phyloP scores from a whole-genome alignment of 768 basidiomycete species.

The Neoboletus subvelutipes region DNA sequence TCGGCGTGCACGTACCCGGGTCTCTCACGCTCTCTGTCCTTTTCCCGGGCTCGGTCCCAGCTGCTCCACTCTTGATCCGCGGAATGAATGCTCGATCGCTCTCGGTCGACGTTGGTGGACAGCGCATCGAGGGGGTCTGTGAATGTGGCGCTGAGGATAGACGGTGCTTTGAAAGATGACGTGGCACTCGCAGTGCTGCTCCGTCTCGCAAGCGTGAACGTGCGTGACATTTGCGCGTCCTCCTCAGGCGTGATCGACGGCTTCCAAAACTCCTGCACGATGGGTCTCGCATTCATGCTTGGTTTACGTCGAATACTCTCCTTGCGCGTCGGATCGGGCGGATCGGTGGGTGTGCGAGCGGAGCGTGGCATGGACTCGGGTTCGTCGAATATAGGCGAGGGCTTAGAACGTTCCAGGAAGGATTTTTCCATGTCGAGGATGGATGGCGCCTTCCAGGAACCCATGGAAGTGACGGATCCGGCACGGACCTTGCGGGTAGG shows the following conservation, averaged over 20 bases:
- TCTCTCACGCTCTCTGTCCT: conserved; percentile 24
- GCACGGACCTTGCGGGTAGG: conserved; percentile 23
- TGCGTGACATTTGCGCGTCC: conserved; percentile 40
- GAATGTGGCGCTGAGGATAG: conserved; percentile 41
- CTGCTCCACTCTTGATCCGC: conserved; percentile 32
- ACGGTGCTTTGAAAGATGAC: conserved; percentile 46
- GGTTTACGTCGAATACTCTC: conserved; percentile 35
- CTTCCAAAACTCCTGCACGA: conserved; percentile 49
- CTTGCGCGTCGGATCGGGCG: conserved; percentile 22
- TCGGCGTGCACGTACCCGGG: conserved; percentile 19
- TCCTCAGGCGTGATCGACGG: conserved; percentile 47
- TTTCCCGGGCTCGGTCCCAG: conserved; percentile 25
- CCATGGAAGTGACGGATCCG: conserved; percentile 26
- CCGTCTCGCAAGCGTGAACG: conserved; percentile 43
- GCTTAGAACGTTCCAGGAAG: conserved; percentile 21
- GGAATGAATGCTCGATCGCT: conserved; percentile 25
- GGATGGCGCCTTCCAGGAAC: conserved; percentile 29
- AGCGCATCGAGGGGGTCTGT: conserved; percentile 22
- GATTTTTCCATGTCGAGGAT: conserved; percentile 24
- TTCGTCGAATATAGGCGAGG: conserved; percentile 27
- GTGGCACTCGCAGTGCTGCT: conserved; percentile 51
- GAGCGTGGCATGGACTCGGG: conserved; percentile 26
- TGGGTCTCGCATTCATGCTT: conserved; percentile 34
- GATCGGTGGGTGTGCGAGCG: conserved; percentile 22
- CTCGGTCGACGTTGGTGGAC: conserved; percentile 24